phyloP scores from a whole-genome alignment of 2,329 filamentous ascomycete genomes.

The Aspergillus sergii region DNA sequence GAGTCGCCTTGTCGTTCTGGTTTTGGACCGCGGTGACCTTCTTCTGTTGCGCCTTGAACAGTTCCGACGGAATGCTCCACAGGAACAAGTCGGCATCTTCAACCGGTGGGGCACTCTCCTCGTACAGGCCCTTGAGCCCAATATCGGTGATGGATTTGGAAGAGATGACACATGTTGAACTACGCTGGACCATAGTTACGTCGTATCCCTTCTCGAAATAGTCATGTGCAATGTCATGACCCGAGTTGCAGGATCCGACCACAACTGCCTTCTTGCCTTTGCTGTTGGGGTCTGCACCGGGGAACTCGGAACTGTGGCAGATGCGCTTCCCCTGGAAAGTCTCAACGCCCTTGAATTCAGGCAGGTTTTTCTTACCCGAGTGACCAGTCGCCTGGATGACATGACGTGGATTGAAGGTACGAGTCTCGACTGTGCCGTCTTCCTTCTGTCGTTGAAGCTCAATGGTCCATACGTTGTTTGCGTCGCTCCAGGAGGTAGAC shows the following conservation, averaged over 20 bases:
- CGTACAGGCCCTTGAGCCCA: constrained; percentile 54
- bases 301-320: constrained; percentile 65
- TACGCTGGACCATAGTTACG: constrained; percentile 71
- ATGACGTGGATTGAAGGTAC: constrained; percentile 63
- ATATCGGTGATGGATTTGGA: constrained; percentile 57
- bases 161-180: constrained; percentile 65
- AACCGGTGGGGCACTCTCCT: constrained; percentile 55
- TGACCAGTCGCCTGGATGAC: constrained; percentile 70
- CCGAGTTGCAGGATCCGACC: constrained; percentile 69
- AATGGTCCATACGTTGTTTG: constrained; percentile 57
- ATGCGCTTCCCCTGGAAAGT: constrained; percentile 61
- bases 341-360: constrained; percentile 50
- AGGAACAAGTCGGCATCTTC: constrained; percentile 68
- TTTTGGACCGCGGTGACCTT: constrained; percentile 45
- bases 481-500: constrained; percentile 55
- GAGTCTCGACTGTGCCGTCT: constrained; percentile 47
- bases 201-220: constrained; percentile 67
- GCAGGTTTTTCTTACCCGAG: constrained; percentile 64
- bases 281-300: constrained; percentile 52
- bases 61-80: constrained; percentile 59
- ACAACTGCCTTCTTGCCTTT: constrained; percentile 64
- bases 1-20: constrained; percentile 37
- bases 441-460: constrained; percentile 48
- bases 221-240: constrained; percentile 70
- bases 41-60: constrained; percentile 63